phyloP scores from a whole-genome alignment of 352 stramenopile genomes.

The Phytophthora nicotianae region DNA sequence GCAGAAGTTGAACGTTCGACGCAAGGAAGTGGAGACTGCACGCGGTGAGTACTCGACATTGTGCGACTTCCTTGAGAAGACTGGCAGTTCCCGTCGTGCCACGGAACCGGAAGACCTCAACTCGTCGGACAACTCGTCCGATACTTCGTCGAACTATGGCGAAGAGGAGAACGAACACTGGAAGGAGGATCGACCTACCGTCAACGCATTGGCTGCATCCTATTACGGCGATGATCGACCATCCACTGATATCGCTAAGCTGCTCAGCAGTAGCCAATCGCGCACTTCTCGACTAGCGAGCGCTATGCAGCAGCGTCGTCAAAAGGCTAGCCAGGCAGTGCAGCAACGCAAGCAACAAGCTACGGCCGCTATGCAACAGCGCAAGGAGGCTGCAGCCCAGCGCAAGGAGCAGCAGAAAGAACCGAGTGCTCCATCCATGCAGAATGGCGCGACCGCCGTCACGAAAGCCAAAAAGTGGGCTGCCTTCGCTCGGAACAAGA shows the following conservation, averaged over 20 bases:
- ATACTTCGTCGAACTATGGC: constrained; percentile 37
- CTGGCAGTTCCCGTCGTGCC: constrained; percentile 44
- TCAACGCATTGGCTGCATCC: constrained; percentile 30
- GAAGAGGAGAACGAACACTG: constrained; percentile 35
- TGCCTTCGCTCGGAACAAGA: constrained; percentile 27
- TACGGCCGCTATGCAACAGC: constrained; percentile 28
- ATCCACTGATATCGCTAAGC: constrained; percentile 50
- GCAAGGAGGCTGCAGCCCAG: constrained; percentile 21
- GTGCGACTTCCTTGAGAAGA: constrained; percentile 57
- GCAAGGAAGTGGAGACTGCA: constrained; percentile 50
- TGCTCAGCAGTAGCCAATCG: constrained; percentile 32
- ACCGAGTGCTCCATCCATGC: constrained; percentile 11
- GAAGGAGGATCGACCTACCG: constrained; percentile 41
- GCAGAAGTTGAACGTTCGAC: constrained; percentile 56
- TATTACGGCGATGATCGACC: constrained; percentile 52
- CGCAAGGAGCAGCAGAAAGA: constrained; percentile 21
- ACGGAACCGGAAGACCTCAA: constrained; percentile 54
- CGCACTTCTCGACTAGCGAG: constrained; percentile 37
- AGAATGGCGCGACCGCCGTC: constrained; percentile 23
- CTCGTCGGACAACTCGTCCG: constrained; percentile 44
- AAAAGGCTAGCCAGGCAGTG: constrained; percentile 36
- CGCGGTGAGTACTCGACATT: constrained; percentile 53
- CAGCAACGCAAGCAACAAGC: constrained; percentile 40
- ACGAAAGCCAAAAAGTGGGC: constrained; percentile 46
- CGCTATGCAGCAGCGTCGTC: constrained; percentile 41